A percentile compares a stretch with the other conserved stretches of the same genome.
Conservation (phyloP, 1,139 yeast genomes). For the Scheffersomyces illinoinensis region DNA sequence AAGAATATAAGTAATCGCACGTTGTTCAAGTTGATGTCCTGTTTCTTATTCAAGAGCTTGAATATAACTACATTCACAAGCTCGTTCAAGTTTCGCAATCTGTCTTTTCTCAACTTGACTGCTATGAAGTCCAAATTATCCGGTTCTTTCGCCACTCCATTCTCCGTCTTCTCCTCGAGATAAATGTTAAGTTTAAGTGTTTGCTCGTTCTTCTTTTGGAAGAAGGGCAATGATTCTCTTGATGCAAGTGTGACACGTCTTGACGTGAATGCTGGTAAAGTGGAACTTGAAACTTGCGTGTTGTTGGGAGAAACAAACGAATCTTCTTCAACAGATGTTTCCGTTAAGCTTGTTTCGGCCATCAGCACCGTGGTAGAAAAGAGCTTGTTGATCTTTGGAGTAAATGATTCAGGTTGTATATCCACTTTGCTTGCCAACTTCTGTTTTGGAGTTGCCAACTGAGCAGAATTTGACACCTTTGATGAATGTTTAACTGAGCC, state of each 20-base stretch:
- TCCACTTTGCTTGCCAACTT: neutral
- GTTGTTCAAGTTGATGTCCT: constrained; percentile 15
- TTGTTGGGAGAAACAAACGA: neutral
- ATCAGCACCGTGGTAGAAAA: neutral
- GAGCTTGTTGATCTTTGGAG: neutral
- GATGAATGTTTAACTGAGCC: neutral
- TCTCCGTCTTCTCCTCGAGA: constrained; percentile 8
- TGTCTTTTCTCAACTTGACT: constrained; percentile 28
- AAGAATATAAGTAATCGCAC: constrained; percentile 25
- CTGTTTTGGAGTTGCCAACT: neutral
- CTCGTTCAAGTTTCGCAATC: constrained; percentile 24
- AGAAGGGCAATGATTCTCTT: neutral
- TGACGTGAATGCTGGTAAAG: neutral
- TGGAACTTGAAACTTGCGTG: neutral
- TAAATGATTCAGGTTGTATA: neutral
- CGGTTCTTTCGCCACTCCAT: constrained; percentile 1
- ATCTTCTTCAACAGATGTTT: neutral
- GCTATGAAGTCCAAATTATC: constrained; percentile 14
- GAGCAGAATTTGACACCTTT: neutral
- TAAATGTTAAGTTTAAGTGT: constrained; percentile 22
- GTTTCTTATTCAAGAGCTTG: constrained; percentile 18
- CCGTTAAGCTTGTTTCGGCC: neutral
- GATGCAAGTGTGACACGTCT: neutral
- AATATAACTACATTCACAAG: constrained; percentile 25
- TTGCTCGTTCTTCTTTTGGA: constrained; percentile 2